Percentiles rank a stretch among this genome's conserved stretches.
phyloP scores from a whole-genome alignment of 495 filamentous ascomycete genomes.

The Tuber microsphaerosporum region DNA sequence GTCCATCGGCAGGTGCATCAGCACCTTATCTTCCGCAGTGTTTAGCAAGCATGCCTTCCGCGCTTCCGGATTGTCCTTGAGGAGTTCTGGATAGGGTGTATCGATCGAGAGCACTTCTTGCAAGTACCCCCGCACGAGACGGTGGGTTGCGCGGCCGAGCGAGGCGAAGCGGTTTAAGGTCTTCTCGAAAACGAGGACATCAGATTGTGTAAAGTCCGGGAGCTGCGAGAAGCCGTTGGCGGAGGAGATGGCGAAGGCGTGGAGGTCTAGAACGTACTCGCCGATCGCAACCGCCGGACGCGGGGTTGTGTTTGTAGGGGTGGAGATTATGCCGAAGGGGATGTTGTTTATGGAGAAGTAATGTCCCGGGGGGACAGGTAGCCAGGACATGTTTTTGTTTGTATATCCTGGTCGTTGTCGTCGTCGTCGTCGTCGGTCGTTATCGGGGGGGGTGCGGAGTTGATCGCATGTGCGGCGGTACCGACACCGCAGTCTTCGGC shows the following conservation, averaged over 20 bases:
- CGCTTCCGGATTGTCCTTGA: constrained; percentile 53
- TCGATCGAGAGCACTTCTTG: constrained; percentile 61
- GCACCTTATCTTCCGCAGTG: constrained; percentile 43
- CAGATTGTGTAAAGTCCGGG: constrained; percentile 21
- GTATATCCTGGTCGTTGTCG: background rate
- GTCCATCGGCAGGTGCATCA: constrained; percentile 71
- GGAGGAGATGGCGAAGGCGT: constrained; percentile 38
- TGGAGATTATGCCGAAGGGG: constrained; percentile 82
- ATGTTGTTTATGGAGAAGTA: constrained; percentile 85
- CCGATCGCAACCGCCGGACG: constrained; percentile 76
- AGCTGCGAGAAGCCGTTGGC: constrained; percentile 51
- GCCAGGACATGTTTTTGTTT: constrained; percentile 49
- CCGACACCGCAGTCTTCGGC: background rate
- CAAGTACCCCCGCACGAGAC: constrained; percentile 64
- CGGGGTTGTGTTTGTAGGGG: constrained; percentile 49
- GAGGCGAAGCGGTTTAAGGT: constrained; percentile 78
- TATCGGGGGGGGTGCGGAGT: background rate
- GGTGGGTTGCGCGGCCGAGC: constrained; percentile 64
- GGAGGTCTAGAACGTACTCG: constrained; percentile 67
- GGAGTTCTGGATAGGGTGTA: constrained; percentile 51
- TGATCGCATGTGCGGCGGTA: background rate
- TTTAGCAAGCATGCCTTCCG: constrained; percentile 52
- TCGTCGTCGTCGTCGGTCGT: background rate
- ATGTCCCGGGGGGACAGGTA: constrained; percentile 56
- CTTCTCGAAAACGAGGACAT: constrained; percentile 45